A percentile compares a stretch with the other conserved stretches of the same genome.
phyloP scores from a whole-genome alignment of 805 yeast genomes.

The Kodamaea neixiangensis region DNA sequence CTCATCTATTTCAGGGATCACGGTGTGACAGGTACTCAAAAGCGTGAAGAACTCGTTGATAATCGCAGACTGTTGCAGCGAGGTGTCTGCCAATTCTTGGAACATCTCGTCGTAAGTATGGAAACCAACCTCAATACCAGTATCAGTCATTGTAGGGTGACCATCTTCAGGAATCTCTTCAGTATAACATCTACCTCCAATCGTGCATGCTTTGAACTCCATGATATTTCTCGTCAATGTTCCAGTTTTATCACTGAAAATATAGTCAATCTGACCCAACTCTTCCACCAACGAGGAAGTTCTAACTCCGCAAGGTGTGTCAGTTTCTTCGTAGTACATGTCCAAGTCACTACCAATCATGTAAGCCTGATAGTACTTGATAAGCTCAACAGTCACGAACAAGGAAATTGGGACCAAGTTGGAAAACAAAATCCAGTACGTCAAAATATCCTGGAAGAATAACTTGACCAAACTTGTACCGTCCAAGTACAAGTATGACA shows the following conservation, averaged over 20 bases:
- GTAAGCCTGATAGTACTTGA: constrained; percentile 92
- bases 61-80: constrained; percentile 45
- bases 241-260: constrained; percentile 97
- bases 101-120: constrained; percentile 68
- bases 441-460: constrained; percentile 84
- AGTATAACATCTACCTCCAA: constrained; percentile 89
- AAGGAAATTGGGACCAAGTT: constrained; percentile 96
- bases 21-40: constrained; percentile 94
- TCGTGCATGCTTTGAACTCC: constrained; percentile 93
- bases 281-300: constrained; percentile 97
- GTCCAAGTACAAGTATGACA: constrained; percentile 67
- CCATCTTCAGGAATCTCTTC: constrained; percentile 90
- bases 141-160: constrained; percentile 62
- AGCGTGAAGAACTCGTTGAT: constrained; percentile 79
- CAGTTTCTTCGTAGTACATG: constrained; percentile 82
- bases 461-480: constrained; percentile 67
- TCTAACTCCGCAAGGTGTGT: constrained; percentile 93
- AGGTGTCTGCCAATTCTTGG: constrained; percentile 44
- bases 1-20: constrained; percentile 81
- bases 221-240: constrained; percentile 93
- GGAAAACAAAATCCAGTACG: constrained; percentile 95
- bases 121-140: constrained; percentile 77
- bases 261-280: constrained; percentile 93
- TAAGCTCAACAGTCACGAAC: constrained; percentile 94
- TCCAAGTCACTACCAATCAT: constrained; percentile 94